phyloP scores from a whole-genome alignment of 306 rosid genomes.

The Cucumis hystrix region DNA sequence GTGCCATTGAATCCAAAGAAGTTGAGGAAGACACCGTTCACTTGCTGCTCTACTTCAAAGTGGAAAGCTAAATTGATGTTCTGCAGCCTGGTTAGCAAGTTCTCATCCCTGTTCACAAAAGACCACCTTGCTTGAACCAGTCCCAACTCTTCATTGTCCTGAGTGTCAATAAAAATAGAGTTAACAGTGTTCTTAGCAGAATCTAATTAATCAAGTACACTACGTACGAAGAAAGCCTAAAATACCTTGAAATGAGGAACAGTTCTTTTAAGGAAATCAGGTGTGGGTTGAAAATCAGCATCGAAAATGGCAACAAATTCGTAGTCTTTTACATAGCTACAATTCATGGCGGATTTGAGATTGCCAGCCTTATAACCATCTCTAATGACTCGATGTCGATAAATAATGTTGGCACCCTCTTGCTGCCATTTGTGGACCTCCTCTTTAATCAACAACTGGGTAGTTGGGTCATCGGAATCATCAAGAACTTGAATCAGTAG shows the following conservation, averaged over 20 bases:
- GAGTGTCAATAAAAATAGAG: constrained; percentile 4
- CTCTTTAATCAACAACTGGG: constrained; percentile 46
- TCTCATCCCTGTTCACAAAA: constrained; percentile 85
- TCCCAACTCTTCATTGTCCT: constrained; percentile 72
- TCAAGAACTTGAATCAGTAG: constrained; percentile 69
- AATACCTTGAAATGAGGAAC: constrained; percentile 81
- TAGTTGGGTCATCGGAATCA: constrained; percentile 80
- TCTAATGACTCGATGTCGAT: constrained; percentile 66
- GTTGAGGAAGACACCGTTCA: constrained; percentile 57
- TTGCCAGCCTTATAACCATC: constrained; percentile 92
- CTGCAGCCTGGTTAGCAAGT: constrained; percentile 74
- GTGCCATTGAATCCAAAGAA: constrained; percentile 94
- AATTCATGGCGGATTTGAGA: constrained; percentile 88
- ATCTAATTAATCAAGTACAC: neutral
- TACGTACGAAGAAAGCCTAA: neutral
- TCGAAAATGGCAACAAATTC: constrained; percentile 80
- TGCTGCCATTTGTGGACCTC: constrained; percentile 79
- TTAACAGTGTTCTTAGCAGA: neutral
- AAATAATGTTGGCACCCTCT: constrained; percentile 58
- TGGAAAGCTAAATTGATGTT: constrained; percentile 75
- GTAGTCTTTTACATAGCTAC: constrained; percentile 74
- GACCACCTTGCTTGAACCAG: constrained; percentile 96
- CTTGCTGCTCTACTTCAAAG: constrained; percentile 81
- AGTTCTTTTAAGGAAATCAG: constrained; percentile 70
- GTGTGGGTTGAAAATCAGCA: constrained; percentile 81